Conservation (phyloP, 2,329 filamentous ascomycete genomes). For the Scolecobasidium constrictum region DNA sequence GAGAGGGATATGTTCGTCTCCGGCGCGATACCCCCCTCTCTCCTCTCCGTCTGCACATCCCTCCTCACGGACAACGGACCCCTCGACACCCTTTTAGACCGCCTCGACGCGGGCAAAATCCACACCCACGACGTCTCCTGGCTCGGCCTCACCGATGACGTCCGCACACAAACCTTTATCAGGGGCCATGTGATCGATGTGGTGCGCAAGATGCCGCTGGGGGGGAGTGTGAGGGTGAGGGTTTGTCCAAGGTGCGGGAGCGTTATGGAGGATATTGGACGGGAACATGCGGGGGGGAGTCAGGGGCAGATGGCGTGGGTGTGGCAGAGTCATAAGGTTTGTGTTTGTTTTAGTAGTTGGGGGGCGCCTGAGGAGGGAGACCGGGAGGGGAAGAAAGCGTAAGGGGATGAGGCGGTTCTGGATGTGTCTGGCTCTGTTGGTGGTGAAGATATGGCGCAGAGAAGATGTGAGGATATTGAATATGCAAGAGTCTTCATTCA, state of each 20-base stretch:
- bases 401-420: background rate
- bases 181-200: constrained; percentile 49
- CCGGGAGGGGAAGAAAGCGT: background rate
- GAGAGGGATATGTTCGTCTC: constrained; percentile 45
- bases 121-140: constrained; percentile 64
- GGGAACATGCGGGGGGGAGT: constrained; percentile 9
- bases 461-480: background rate
- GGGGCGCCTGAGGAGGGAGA: background rate
- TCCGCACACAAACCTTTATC: constrained; percentile 47
- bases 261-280: constrained; percentile 34
- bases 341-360: constrained; percentile 11
- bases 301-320: constrained; percentile 4
- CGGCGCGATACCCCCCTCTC: constrained; percentile 38
- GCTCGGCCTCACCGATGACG: constrained; percentile 54
- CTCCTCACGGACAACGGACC: constrained; percentile 32
- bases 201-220: constrained; percentile 39
- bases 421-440: background rate
- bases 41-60: constrained; percentile 34
- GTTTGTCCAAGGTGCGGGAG: constrained; percentile 34
- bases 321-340: constrained; percentile 10
- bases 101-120: constrained; percentile 54
- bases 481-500: background rate
- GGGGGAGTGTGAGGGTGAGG: constrained; percentile 21
- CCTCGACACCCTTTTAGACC: constrained; percentile 45
- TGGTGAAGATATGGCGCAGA: no score